Percentiles rank a stretch among this genome's conserved stretches.
phyloP scores from a whole-genome alignment of 805 yeast genomes.

The Ogataea kodamae region DNA sequence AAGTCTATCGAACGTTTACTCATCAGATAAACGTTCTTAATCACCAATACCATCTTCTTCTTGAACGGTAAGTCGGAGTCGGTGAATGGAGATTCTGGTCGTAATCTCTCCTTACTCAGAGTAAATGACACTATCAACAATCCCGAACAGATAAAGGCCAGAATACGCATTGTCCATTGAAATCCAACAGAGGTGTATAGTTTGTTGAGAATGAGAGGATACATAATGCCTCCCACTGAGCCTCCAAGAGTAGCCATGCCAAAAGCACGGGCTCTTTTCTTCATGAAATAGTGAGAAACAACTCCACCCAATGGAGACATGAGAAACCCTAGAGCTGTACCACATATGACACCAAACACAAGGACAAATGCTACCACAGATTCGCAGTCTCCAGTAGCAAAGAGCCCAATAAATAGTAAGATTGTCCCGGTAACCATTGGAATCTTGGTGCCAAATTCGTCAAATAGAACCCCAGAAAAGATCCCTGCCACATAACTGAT shows the following conservation, averaged over 20 bases:
- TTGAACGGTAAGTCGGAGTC: conserved; percentile 7
- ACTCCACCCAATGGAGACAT: conserved; percentile 44
- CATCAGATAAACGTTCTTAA: conserved; percentile 13
- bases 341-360: conserved; percentile 38
- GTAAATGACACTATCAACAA: conserved; percentile 27
- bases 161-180: conserved; percentile 55
- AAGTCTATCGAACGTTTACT: conserved; percentile 28
- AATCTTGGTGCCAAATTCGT: conserved; percentile 45
- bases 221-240: conserved; percentile 60
- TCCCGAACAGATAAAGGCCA: conserved; percentile 35
- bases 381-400: conserved; percentile 45
- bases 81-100: conserved; percentile 10
- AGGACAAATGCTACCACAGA: conserved; percentile 39
- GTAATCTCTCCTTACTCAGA: conserved; percentile 37
- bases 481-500: conserved; percentile 47
- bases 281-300: conserved; percentile 43
- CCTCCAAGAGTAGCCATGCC: conserved; percentile 48
- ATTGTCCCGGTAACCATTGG: conserved; percentile 42
- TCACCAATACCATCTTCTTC: conserved; percentile 8
- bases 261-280: conserved; percentile 38
- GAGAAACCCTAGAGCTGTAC: conserved; percentile 42
- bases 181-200: conserved; percentile 50
- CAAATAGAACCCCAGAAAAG: conserved; percentile 56
- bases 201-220: conserved; percentile 50
- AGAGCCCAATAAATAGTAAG: conserved; percentile 45